Evolutionary conservation across 2,329 filamentous ascomycete species (phyloP), one percentile per base, ranked within the genome.

Genomic region (Aspergillus persii): DNA sequence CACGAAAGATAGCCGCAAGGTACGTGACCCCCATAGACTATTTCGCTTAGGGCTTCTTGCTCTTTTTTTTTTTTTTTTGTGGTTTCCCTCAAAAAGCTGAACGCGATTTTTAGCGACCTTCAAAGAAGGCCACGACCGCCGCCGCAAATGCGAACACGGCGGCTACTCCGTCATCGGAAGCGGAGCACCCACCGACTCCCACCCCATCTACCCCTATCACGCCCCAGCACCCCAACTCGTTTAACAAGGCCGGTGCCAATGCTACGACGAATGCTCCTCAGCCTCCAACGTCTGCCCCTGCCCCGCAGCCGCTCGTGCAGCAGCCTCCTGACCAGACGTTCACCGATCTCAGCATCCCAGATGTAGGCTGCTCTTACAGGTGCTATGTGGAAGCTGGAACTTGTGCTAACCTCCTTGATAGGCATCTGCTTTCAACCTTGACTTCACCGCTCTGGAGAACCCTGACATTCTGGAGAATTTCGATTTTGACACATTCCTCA

Each of bases 401-500:
- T 8, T 30, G 53, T 51, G 50, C 68, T 72, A 63, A 69, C 55
- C 8, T 31, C 33, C 8, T 23, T n/a, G 54, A 30, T 58, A 77
- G 74, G 39, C 67, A 41, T 63, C 66, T 56, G 63, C 67, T 55
- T 78, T 77, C 67, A 76, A 71, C 51, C 73, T 79, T 56, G 74
- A 78, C 64, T 81, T 81, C 67, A 76, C 73, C 64, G 68, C 76
- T 54, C 68, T 82, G 60, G 78, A 80, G 58, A 78, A 76, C 59
- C 71, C 73, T 39, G 78, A 82, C 66, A 74, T 81, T 33, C 69
- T 82, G 49, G 79, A 81, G 68, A 80, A 78, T 66, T 88, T 89
- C 70, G 85, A 89, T 72, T 89, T 89, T 70, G 86, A 88, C 69
- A 85, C 83, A 15, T 89, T 88, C 77, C 77, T 89, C 54, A 85